phyloP scores from a whole-genome alignment of 2,329 filamentous ascomycete genomes.

The Pseudohalonectria lignicola region DNA sequence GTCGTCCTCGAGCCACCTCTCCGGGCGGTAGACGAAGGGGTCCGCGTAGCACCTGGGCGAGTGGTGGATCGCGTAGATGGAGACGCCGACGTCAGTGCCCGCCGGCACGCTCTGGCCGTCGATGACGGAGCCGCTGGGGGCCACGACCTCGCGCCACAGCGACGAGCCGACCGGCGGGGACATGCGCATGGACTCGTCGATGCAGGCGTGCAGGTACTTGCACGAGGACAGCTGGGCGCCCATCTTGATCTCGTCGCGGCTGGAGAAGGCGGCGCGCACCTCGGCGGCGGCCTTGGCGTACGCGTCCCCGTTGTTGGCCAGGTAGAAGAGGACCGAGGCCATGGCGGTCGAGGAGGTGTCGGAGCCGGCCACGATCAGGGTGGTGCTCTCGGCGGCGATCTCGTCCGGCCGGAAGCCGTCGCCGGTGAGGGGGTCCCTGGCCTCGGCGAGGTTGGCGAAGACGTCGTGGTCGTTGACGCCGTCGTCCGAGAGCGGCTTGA shows the following conservation, averaged over 20 bases:
- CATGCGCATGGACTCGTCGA: constrained; percentile 55
- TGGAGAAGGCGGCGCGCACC: constrained; percentile 36
- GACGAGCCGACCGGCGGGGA: constrained; percentile 50
- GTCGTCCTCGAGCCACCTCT: constrained; percentile 50
- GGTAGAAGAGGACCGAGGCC: constrained; percentile 52
- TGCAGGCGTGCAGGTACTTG: constrained; percentile 49
- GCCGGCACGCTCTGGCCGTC: constrained; percentile 41
- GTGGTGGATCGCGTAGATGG: constrained; percentile 59
- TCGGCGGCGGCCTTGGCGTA: constrained; percentile 37
- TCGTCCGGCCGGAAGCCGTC: constrained; percentile 53
- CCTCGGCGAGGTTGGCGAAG: constrained; percentile 64
- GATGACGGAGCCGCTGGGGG: constrained; percentile 41
- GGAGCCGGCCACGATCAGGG: constrained; percentile 61
- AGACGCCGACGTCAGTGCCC: constrained; percentile 51
- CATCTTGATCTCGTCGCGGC: constrained; percentile 43
- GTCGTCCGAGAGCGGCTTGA: no score
- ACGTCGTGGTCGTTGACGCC: constrained; percentile 60
- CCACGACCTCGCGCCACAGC: constrained; percentile 45
- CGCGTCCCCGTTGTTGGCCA: constrained; percentile 39
- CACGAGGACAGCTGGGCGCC: constrained; percentile 32
- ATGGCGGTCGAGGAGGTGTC: constrained; percentile 62
- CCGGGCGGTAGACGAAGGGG: constrained; percentile 48
- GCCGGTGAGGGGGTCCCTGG: constrained; percentile 60
- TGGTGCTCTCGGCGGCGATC: constrained; percentile 60
- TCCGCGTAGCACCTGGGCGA: constrained; percentile 50